Conservation (phyloP, 352 stramenopile genomes). For the Globisporangium iwayamae region DNA sequence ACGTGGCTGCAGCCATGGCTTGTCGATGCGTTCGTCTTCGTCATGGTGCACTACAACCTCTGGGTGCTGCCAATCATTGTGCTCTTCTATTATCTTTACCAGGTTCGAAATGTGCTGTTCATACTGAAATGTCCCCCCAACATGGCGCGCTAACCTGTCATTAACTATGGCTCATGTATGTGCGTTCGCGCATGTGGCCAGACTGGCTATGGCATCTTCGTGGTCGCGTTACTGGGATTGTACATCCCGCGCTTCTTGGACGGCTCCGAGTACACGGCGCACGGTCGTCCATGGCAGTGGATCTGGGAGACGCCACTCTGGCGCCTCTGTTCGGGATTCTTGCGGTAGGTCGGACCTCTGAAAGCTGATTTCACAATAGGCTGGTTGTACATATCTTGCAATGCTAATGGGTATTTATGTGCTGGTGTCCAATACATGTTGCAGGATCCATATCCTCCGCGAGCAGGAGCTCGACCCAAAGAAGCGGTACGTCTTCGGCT, state of each 20-base stretch:
- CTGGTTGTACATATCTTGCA: no score
- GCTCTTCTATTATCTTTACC: slow-evolving; percentile 66
- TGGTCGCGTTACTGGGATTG: slow-evolving; percentile 45
- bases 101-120: slow-evolving; percentile 20
- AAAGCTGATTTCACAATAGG: no score
- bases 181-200: slow-evolving; percentile 3
- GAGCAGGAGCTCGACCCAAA: slow-evolving; percentile 53
- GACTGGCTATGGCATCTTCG: slow-evolving; percentile 48
- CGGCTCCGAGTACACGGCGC: slow-evolving; percentile 29
- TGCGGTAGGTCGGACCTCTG: slow-evolving; percentile 26
- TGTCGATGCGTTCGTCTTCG: slow-evolving; percentile 50
- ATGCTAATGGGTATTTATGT: no score
- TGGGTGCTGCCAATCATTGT: slow-evolving; percentile 45
- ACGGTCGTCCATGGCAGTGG: slow-evolving; percentile 31
- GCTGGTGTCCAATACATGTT: no score
- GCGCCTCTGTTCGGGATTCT: slow-evolving; percentile 50
- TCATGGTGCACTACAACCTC: slow-evolving; percentile 76
- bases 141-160: no score
- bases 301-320: slow-evolving; percentile 32
- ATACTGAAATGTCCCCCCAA: no score
- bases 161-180: no score
- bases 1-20: slow-evolving; percentile 38
- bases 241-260: slow-evolving; percentile 50
- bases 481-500: slow-evolving; percentile 77
- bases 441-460: slow-evolving; percentile 55